These are phyloP conservation scores for Colletotrichum sp. DNA, from an alignment of 2,329 filamentous ascomycete genomes.

Conservation along the genomic window DNA sequence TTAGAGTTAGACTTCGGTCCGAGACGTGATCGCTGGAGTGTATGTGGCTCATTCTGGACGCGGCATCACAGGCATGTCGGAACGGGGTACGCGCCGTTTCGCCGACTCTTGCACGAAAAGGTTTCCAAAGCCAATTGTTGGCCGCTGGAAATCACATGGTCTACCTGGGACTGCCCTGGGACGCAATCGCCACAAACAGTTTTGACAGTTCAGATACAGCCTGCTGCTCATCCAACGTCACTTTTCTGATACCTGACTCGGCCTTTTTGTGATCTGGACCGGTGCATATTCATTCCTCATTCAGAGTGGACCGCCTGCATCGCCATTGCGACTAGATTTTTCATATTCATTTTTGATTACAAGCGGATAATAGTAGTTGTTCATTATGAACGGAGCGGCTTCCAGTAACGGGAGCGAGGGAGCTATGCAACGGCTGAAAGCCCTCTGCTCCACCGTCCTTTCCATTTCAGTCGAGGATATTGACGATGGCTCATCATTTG, in stretches of 20 bases:
- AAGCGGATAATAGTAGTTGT: not conserved
- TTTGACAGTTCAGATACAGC: not conserved
- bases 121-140: not conserved
- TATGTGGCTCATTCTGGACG: not conserved
- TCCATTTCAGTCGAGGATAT: not conserved
- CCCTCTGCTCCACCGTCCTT: not conserved
- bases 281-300: not conserved
- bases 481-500: not conserved
- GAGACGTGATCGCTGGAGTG: not conserved
- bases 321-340: not conserved
- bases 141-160: not conserved
- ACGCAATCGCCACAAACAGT: not conserved
- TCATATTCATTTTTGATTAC: not conserved
- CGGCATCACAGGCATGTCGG: not conserved
- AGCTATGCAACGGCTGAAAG: not conserved
- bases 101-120: not conserved
- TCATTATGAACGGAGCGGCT: not conserved
- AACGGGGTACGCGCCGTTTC: not conserved
- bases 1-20: constrained; percentile 8
- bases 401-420: not conserved
- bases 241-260: not conserved
- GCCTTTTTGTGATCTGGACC: not conserved
- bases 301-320: not conserved
- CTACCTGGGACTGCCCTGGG: not conserved
- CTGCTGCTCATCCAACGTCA: not conserved